Evolutionary conservation across 129 eudicot species (phyloP).

Genomic region (Centella asiatica): DNA sequence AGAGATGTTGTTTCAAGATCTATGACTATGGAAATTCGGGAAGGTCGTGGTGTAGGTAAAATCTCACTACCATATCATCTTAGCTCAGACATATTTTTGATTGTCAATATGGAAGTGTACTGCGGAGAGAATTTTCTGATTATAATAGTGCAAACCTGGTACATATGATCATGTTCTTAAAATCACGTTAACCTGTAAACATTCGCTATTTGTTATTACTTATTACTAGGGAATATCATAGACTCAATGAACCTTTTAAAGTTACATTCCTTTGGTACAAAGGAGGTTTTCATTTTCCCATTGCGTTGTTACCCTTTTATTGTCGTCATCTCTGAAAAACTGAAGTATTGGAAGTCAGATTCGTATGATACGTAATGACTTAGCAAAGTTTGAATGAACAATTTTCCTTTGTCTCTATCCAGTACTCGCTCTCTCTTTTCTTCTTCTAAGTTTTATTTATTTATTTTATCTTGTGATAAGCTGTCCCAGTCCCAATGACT

Average conservation of each 20-base stretch:
- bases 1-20: slow-evolving; percentile 99
- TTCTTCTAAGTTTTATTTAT: too few species aligned
- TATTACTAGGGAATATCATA: background rate
- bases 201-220: background rate
- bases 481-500: too few species aligned
- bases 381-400: background rate
- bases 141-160: background rate
- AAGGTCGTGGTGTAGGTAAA: slow-evolving; percentile 99
- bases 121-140: background rate
- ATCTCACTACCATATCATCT: background rate
- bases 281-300: background rate
- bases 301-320: background rate
- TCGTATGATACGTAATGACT: too few species aligned
- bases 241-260: background rate
- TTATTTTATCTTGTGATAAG: too few species aligned
- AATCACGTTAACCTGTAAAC: background rate
- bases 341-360: too few species aligned
- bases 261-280: background rate
- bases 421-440: background rate
- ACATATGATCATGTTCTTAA: background rate
- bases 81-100: background rate
- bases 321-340: background rate
- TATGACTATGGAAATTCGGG: slow-evolving; percentile 99
- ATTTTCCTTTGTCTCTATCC: background rate
- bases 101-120: background rate